phyloP scores from a whole-genome alignment of 2,329 filamentous ascomycete genomes.

The Monosporascus sp. region DNA sequence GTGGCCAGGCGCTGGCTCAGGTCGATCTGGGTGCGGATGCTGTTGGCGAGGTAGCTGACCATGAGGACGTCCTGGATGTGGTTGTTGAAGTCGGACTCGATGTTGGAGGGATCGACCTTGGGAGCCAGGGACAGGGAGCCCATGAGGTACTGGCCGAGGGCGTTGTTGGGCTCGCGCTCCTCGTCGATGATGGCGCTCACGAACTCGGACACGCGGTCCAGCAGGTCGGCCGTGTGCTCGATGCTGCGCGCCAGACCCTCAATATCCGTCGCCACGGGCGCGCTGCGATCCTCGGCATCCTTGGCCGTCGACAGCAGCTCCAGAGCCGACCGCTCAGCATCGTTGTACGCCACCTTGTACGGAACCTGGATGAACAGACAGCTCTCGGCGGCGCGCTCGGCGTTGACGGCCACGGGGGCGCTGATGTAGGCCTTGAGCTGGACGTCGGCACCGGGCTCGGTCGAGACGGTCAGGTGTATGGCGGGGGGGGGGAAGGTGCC shows the following conservation, averaged over 20 bases:
- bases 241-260: slow-evolving; percentile 81
- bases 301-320: slow-evolving; percentile 81
- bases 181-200: slow-evolving; percentile 93
- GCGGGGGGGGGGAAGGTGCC: slow-evolving; percentile 97
- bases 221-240: slow-evolving; percentile 80
- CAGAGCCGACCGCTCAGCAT: slow-evolving; percentile 56
- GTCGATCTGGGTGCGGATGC: slow-evolving; percentile 97
- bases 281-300: slow-evolving; percentile 68
- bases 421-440: slow-evolving; percentile 93
- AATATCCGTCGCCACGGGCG: slow-evolving; percentile 77
- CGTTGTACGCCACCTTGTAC: slow-evolving; percentile 86
- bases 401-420: slow-evolving; percentile 87
- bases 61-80: slow-evolving; percentile 98
- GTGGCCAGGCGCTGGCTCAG: slow-evolving; percentile 90
- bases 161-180: slow-evolving; percentile 81
- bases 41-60: slow-evolving; percentile 97
- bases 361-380: slow-evolving; percentile 97
- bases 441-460: slow-evolving; percentile 80
- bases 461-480: slow-evolving; percentile 91
- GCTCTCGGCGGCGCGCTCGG: slow-evolving; percentile 90
- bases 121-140: slow-evolving; percentile 88
- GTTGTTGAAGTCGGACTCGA: slow-evolving; percentile 99
- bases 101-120: slow-evolving; percentile 85
- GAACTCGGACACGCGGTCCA: slow-evolving; percentile 88
- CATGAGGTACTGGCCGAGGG: slow-evolving; percentile 90